Base-by-base conservation (phyloP, 805 yeast genomes). In the Hanseniaspora mollemarum region DNA sequence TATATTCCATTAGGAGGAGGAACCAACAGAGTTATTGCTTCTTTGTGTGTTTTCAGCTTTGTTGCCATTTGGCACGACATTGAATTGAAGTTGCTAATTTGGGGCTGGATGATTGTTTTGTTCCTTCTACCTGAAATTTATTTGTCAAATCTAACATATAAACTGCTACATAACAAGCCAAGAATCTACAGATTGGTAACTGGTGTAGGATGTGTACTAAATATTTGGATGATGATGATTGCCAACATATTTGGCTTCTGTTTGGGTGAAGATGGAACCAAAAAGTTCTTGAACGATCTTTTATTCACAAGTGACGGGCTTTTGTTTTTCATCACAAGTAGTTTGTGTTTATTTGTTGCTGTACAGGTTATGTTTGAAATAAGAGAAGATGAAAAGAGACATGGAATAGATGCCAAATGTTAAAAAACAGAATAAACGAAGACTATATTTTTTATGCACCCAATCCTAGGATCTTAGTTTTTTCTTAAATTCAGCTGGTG, bases 31-130 rank as follows among this genome's bases (percentile, higher is more conserved):
- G 67, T 90, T 8, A 57, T 83, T 43, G 87, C 90, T 54, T 79
- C 88, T 10, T 67, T 90, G 32, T 76, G 88, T 10, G 96, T 90
- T 15, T 92, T 92, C 62, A 78, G 94, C 15, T 92, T 92, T 67
- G 98, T 92, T 21, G 97, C 98, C 2, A 70, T 92, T 28, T 92
- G 99, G 99, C 99, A 92, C 67, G 99, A 92, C 62, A 88, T 92
- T 56, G 88, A 92, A 66, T 73, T 92, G 60, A 80, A 79, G 55
- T 68, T 92, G 46, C 68, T 92, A 44, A 68, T 90, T 51, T 92
- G 99, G 99, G 97, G 99, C 10, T 88, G 96, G 96, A 67, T 86
- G 25, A 73, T 90, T 49, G 96, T 92, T 4, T 57, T 90, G 19
- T 90, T 90, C 62, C 73, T 92, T 40, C 58, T 88, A 4, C 98